Base-by-base conservation (phyloP, 2,329 filamentous ascomycete genomes). In the Talaromyces funiculosus region DNA sequence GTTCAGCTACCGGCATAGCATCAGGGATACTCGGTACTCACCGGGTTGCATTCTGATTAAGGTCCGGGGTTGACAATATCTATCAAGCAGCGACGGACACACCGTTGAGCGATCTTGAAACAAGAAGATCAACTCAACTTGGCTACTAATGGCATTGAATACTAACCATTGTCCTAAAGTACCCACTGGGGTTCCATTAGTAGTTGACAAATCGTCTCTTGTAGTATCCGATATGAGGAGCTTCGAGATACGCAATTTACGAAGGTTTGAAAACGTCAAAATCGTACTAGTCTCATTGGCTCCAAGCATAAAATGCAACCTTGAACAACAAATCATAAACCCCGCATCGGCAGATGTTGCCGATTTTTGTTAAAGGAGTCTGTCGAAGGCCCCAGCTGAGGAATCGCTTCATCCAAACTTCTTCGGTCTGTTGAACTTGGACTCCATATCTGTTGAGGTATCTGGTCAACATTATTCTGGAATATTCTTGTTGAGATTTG, bases 231-330 rank as follows among this genome's bases (percentile, higher is more conserved):
- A 10, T 20, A 35, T 29, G 47, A 51, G n/a, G n/a, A 31, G n/a
- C 26, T 12, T 7, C 45, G 26, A 51, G 47, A 8, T 20, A 22
- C 26, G 47, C 47, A 51, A 51, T 51, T 51, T 33, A 51, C 29
- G 47, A 51, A 51, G 47, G 47, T 51, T 51, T 51, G 47, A 35
- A 51, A 33, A 51, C 47, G 18, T 51, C 47, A 33, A 22, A 49
- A 31, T 33, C 24, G n/a, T 51, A 33, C 47, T 51, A 33, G 29
- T 31, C 14, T 20, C 47, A 33, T 51, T 33, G 47, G 29, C 47
- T 51, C 47, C n/a, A 14, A 35, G 20, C 14, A 47, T n/a, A n/a
- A 51, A 51, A 51, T 51, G 47, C 47, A 51, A 51, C 47, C 26
- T 33, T 51, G 26, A 29, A 33, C 45, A 49, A 51, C 47, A 51